Evolutionary conservation across 2,329 filamentous ascomycete species (phyloP), one percentile per base, ranked within the genome.

Genomic region (Talaromyces albobiverticillius): DNA sequence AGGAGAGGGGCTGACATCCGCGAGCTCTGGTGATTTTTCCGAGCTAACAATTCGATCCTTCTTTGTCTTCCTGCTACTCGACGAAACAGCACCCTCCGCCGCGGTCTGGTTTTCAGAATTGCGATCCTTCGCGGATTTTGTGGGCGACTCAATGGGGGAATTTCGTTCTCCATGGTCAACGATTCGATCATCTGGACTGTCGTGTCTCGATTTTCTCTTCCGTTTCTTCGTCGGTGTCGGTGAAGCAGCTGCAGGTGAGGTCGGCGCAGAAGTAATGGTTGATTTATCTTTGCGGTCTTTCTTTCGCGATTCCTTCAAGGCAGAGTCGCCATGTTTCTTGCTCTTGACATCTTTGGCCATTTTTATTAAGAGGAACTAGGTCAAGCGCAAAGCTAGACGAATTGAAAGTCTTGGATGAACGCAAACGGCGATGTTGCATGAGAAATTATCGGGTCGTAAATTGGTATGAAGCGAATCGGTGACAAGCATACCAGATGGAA

Each of bases 161-260:
- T 31, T 29, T 20, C 34, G 9, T 50, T 14, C 11, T 50, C 16
- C 6, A 42, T 50, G 13, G 29, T 9, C 23, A 50, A 32, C 23
- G 36, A 42, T 6, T 31, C n/a, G n/a, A n/a, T 42, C 34, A 46
- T 46, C 31, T 14, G 41, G 29, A 6, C 46, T n/a, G 16, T 46
- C 48, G n/a, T 6, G 4, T 18, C 51, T 55, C 43, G 20, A 32
- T 41, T 55, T 57, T 57, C 66, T 63, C 60, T 65, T 67, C 38
- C 64, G 59, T 55, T 74, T 77, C 61, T 76, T 77, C 13, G 76
- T 77, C 13, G 69, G 70, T 4, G 65, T 66, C 23, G 67, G 59
- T 26, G 63, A 67, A 23, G 63, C 59, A 29, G 20, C 43, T 6
- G 42, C 16, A 2, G 29, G 16, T n/a, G 47, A 42, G 14, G 47